Percentiles rank a stretch among this genome's conserved stretches.
These are phyloP conservation scores for Cicer pinnatifidum DNA, from an alignment of 306 rosid genomes.

Conservation along the genomic window DNA sequence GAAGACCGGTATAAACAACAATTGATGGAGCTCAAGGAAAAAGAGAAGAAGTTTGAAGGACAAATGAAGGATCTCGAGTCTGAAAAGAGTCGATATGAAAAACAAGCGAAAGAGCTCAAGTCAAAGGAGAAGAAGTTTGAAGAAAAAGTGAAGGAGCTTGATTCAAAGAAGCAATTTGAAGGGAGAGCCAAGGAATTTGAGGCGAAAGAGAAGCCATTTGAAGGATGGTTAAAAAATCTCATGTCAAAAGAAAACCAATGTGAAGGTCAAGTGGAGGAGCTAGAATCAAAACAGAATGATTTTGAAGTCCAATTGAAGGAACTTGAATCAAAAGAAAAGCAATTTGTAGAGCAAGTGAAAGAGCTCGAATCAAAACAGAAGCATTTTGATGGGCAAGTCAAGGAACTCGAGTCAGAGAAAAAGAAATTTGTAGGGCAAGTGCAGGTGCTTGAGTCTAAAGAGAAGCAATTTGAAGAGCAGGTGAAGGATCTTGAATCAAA, in stretches of 20 bases:
- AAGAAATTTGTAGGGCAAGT: neutral
- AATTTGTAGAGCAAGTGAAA: neutral
- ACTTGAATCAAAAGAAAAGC: neutral
- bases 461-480: neutral
- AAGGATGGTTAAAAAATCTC: conserved; percentile 1
- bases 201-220: neutral
- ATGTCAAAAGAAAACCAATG: neutral
- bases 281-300: neutral
- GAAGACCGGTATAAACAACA: conserved; percentile 24
- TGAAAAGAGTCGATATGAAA: too few relatives aligned
- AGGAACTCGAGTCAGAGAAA: neutral
- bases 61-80: too few relatives aligned
- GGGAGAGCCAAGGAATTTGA: neutral
- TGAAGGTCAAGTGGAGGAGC: neutral
- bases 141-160: neutral
- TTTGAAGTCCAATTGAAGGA: neutral
- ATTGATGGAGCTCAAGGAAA: conserved; percentile 16
- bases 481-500: neutral
- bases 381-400: neutral
- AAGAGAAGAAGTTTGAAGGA: neutral
- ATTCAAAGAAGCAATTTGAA: neutral
- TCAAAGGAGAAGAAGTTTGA: conserved; percentile 42
- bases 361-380: neutral
- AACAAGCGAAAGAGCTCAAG: too few relatives aligned
- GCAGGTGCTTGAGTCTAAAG: conserved; percentile 2